A percentile compares a stretch with the other conserved stretches of the same genome.
Evolutionary conservation across 2,329 filamentous ascomycete species (phyloP).

Genomic region (Phaeosphaeria sp.): DNA sequence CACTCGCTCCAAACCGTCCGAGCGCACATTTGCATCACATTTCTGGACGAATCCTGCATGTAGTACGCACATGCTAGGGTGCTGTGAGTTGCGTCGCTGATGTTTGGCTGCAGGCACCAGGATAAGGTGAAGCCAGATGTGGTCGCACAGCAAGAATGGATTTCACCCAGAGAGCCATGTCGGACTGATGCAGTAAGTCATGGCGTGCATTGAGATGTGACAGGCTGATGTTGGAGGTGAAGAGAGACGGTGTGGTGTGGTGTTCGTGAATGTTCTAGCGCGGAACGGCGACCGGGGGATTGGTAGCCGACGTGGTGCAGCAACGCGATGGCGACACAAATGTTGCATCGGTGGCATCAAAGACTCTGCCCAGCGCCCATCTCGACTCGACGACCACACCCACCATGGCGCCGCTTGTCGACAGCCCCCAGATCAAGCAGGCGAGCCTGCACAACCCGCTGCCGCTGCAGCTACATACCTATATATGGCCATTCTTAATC

Average conservation of each 20-base stretch:
- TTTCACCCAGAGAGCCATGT: no score
- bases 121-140: no score
- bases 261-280: slow-evolving; percentile 12
- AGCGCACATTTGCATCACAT: no score
- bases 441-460: slow-evolving; percentile 89
- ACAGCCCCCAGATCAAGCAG: slow-evolving; percentile 86
- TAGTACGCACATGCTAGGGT: no score
- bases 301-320: background rate
- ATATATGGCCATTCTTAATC: slow-evolving; percentile 91
- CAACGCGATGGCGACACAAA: slow-evolving; percentile 18
- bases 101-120: no score
- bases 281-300: slow-evolving; percentile 12
- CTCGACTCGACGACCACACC: slow-evolving; percentile 3
- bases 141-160: no score
- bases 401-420: slow-evolving; percentile 72
- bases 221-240: no score
- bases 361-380: background rate
- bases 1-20: no score
- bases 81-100: no score
- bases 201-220: background rate
- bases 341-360: background rate
- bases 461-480: slow-evolving; percentile 80
- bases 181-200: no score
- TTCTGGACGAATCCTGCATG: no score
- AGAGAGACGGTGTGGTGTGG: background rate